Evolutionary conservation across 352 stramenopile genomes (phyloP).

Genomic region (Globisporangium spinosum): DNA sequence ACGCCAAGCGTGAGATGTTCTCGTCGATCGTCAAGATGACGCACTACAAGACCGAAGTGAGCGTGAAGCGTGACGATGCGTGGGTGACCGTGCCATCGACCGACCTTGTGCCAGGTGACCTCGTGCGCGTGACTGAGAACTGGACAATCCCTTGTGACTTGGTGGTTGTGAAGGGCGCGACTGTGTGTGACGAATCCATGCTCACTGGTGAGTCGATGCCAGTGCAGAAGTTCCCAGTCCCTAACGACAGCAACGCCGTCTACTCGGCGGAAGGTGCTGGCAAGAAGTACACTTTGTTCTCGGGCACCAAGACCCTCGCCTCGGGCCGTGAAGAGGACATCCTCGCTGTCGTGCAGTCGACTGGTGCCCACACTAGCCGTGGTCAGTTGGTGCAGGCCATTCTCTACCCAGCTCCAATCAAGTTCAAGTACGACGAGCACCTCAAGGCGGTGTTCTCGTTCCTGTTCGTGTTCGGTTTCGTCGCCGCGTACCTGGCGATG

Average conservation of each 20-base stretch:
- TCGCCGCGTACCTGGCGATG: conserved; percentile 73
- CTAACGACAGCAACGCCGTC: conserved; percentile 42
- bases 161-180: conserved; percentile 60
- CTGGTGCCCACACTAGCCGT: conserved; percentile 78
- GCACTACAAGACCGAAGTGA: conserved; percentile 58
- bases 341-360: conserved; percentile 76
- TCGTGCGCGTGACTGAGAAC: conserved; percentile 60
- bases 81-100: conserved; percentile 48
- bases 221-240: conserved; percentile 78
- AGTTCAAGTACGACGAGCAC: conserved; percentile 92
- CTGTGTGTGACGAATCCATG: conserved; percentile 73
- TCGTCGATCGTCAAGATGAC: conserved; percentile 58
- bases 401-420: conserved; percentile 77
- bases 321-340: conserved; percentile 56
- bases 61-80: conserved; percentile 49
- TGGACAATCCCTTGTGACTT: conserved; percentile 74
- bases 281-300: conserved; percentile 88
- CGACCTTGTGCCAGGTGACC: conserved; percentile 62
- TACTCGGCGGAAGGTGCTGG: conserved; percentile 51
- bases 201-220: conserved; percentile 84
- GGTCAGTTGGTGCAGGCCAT: conserved; percentile 86
- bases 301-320: conserved; percentile 76
- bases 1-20: conserved; percentile 59
- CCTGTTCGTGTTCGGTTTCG: conserved; percentile 73
- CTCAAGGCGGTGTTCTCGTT: conserved; percentile 79